phyloP scores from a whole-genome alignment of 2,329 filamentous ascomycete genomes.

The Aspergillus pseudotamarii region DNA sequence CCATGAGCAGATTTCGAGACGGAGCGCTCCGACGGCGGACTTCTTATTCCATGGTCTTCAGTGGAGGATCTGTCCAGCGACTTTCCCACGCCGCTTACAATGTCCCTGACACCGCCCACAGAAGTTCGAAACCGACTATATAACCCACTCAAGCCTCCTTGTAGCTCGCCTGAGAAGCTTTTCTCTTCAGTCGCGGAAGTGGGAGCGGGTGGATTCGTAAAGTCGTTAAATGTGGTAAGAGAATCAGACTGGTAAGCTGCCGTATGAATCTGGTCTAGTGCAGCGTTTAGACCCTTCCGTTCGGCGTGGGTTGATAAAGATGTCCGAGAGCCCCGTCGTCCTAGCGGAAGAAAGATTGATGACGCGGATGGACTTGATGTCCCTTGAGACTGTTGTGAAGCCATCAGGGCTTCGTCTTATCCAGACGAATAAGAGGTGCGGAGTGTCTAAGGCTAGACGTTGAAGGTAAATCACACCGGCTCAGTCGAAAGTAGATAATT shows the following conservation, averaged over 20 bases:
- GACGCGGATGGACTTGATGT: slow-evolving; percentile 48
- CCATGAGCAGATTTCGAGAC: slow-evolving; percentile 30
- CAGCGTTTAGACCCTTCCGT: slow-evolving; percentile 73
- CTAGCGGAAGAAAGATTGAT: slow-evolving; percentile 48
- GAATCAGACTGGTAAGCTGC: slow-evolving; percentile 82
- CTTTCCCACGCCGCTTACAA: slow-evolving; percentile 39
- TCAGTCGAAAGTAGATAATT: slow-evolving; percentile 15
- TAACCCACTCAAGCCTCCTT: slow-evolving; percentile 84
- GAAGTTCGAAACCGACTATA: slow-evolving; percentile 84
- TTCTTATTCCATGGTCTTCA: slow-evolving; percentile 30
- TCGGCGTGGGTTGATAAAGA: slow-evolving; percentile 62
- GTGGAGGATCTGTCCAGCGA: slow-evolving; percentile 30
- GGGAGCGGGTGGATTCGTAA: slow-evolving; percentile 67
- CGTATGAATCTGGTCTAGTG: slow-evolving; percentile 84
- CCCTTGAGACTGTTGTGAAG: slow-evolving; percentile 40
- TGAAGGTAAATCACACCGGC: slow-evolving; percentile 5
- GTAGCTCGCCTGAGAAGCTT: slow-evolving; percentile 71
- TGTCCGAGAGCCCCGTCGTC: slow-evolving; percentile 50
- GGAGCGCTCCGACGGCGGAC: slow-evolving; percentile 30
- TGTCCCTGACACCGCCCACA: slow-evolving; percentile 70
- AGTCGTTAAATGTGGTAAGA: slow-evolving; percentile 93
- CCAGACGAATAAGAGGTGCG: not conserved
- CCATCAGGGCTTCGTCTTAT: slow-evolving; percentile 31
- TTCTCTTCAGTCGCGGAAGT: slow-evolving; percentile 67
- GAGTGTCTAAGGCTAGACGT: not conserved